These are phyloP conservation scores for Euclidium syriacum DNA, from an alignment of 345 rosid genomes.

Conservation along the genomic window DNA sequence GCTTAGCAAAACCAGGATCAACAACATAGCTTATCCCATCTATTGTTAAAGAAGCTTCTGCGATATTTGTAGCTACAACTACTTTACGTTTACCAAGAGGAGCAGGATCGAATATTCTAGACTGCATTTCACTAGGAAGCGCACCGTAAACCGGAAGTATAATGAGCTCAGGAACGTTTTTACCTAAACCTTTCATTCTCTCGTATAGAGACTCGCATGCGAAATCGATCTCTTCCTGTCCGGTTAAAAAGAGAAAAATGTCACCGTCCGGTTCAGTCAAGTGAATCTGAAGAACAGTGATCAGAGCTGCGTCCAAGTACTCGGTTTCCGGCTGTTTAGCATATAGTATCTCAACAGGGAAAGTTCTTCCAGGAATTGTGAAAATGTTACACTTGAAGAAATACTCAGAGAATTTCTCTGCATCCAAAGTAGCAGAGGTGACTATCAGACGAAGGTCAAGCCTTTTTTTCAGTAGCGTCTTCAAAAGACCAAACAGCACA, in stretches of 20 bases:
- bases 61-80: constrained; percentile 82
- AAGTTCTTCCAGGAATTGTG: constrained; percentile 81
- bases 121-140: constrained; percentile 86
- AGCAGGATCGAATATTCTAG: constrained; percentile 79
- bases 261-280: constrained; percentile 92
- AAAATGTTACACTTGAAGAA: constrained; percentile 77
- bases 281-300: constrained; percentile 73
- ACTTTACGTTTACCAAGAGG: constrained; percentile 84
- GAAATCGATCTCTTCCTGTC: constrained; percentile 82
- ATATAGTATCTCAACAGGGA: constrained; percentile 78
- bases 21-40: constrained; percentile 78
- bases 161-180: constrained; percentile 69
- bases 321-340: constrained; percentile 84
- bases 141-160: constrained; percentile 82
- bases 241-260: constrained; percentile 73
- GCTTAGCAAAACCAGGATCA: constrained; percentile 86
- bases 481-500: constrained; percentile 80
- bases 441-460: constrained; percentile 68
- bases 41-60: constrained; percentile 76
- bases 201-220: constrained; percentile 70
- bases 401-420: constrained; percentile 76
- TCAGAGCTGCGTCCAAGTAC: constrained; percentile 71
- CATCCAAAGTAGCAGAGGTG: constrained; percentile 80
- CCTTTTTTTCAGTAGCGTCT: constrained; percentile 61
- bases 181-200: constrained; percentile 69